A percentile compares a stretch with the other conserved stretches of the same genome.
These are phyloP conservation scores for Ophiostoma himal-ulmi DNA, from an alignment of 2,329 filamentous ascomycete species.

Conservation along the genomic window DNA sequence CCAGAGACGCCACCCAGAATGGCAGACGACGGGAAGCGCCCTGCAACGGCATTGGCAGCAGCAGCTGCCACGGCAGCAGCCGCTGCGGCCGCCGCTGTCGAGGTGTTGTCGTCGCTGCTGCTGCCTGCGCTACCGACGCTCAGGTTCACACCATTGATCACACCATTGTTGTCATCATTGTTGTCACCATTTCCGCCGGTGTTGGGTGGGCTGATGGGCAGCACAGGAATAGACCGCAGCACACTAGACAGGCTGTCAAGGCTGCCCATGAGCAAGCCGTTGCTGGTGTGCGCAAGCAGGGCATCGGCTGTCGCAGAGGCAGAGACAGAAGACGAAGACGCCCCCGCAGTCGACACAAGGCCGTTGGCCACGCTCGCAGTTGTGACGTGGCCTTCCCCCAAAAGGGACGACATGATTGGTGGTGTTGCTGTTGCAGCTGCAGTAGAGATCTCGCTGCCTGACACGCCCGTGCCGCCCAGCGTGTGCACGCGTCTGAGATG, in stretches of 20 bases:
- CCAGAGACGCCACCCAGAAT: not conserved
- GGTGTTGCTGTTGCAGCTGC: not conserved
- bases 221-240: conserved; percentile 17
- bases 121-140: not conserved
- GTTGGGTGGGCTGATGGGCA: conserved; percentile 6
- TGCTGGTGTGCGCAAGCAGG: conserved; percentile 9
- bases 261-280: not conserved
- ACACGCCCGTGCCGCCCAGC: conserved; percentile 21
- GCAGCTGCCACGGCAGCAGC: conserved; percentile 14
- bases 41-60: conserved; percentile 14
- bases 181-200: too few relatives aligned
- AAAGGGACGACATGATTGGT: not conserved
- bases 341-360: not conserved
- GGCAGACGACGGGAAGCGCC: conserved; percentile 14
- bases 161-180: not conserved
- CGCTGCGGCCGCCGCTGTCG: not conserved
- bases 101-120: not conserved
- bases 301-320: not conserved
- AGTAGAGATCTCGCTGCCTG: not conserved
- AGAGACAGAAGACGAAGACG: not conserved
- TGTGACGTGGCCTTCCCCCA: not conserved
- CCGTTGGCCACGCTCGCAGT: not conserved
- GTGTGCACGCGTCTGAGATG: conserved; percentile 87
- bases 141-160: not conserved
- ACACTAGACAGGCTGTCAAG: conserved; percentile 4